Percentiles rank a stretch among this genome's conserved stretches.
Conservation (phyloP, 1,284 basidiomycete genomes). For the Sanghuangporus baumii region DNA sequence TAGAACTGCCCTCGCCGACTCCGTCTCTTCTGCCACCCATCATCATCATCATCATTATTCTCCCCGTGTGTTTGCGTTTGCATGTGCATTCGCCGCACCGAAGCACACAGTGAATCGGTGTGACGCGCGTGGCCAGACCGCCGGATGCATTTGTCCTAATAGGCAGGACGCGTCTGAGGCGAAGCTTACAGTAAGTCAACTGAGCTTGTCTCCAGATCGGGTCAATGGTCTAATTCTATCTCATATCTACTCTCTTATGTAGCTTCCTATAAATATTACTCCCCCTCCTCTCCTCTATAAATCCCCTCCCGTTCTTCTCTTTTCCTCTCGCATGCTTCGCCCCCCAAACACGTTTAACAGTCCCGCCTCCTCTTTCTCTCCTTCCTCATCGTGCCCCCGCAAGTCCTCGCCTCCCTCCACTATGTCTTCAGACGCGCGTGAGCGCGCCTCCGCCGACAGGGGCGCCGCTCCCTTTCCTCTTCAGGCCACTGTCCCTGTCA, state of each 20-base stretch:
- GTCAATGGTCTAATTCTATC: conserved; percentile 22
- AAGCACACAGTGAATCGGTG: neutral
- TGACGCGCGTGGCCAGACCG: neutral
- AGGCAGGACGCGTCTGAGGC: neutral
- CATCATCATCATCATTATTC: neutral
- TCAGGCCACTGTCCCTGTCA: neutral
- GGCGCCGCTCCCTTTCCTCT: neutral
- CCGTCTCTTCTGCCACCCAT: neutral
- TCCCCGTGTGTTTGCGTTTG: neutral
- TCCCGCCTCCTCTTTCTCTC: conserved; percentile 23
- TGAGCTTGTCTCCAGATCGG: conserved; percentile 20
- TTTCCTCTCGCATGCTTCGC: neutral
- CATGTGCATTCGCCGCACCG: neutral
- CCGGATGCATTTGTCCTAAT: neutral
- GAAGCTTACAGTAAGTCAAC: neutral
- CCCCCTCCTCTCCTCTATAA: conserved; percentile 22
- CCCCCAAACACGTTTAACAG: conserved; percentile 9
- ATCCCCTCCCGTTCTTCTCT: neutral
- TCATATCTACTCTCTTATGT: conserved; percentile 7
- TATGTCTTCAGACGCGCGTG: neutral
- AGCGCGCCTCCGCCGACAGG: neutral
- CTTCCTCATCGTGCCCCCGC: conserved; percentile 38
- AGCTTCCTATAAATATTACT: conserved; percentile 28
- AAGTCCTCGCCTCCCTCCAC: conserved; percentile 39
- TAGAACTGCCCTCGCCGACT: neutral